Conservation (phyloP, 73 alveolate genomes). For the Vitrella brassicaformis region DNA sequence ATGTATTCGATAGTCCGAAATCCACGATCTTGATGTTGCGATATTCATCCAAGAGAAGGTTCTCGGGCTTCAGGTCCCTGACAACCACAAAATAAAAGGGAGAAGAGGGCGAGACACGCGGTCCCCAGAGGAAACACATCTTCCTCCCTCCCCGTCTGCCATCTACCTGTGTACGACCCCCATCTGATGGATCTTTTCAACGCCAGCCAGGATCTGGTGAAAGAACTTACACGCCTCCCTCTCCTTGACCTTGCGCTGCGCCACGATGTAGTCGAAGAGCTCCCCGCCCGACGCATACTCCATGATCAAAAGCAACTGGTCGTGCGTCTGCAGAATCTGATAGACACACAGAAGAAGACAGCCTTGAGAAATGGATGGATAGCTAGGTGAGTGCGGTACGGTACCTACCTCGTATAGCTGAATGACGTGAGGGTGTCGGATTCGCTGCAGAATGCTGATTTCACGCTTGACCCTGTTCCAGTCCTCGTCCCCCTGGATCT, state of each 20-base stretch:
- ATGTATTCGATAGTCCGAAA: constrained; percentile 58
- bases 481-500: constrained; percentile 52
- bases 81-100: constrained; percentile 32
- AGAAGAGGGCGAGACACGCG: background rate
- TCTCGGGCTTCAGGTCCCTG: constrained; percentile 67
- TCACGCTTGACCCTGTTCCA: constrained; percentile 45
- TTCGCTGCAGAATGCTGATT: constrained; percentile 49
- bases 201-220: constrained; percentile 65
- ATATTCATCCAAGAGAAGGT: constrained; percentile 53
- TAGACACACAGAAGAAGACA: too few species aligned
- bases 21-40: constrained; percentile 56
- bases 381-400: too few species aligned
- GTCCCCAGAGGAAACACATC: background rate
- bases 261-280: constrained; percentile 45
- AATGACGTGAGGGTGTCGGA: constrained; percentile 62
- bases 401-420: constrained; percentile 66
- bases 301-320: constrained; percentile 52
- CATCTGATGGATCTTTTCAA: constrained; percentile 51
- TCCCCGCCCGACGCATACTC: constrained; percentile 60
- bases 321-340: constrained; percentile 53
- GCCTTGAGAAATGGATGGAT: too few species aligned
- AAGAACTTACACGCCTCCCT: constrained; percentile 45
- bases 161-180: constrained; percentile 14
- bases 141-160: constrained; percentile 1
- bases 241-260: constrained; percentile 46